Evolutionary conservation across 768 basidiomycete genomes (phyloP).

Genomic region (Pleurotus citrinopileatus): DNA sequence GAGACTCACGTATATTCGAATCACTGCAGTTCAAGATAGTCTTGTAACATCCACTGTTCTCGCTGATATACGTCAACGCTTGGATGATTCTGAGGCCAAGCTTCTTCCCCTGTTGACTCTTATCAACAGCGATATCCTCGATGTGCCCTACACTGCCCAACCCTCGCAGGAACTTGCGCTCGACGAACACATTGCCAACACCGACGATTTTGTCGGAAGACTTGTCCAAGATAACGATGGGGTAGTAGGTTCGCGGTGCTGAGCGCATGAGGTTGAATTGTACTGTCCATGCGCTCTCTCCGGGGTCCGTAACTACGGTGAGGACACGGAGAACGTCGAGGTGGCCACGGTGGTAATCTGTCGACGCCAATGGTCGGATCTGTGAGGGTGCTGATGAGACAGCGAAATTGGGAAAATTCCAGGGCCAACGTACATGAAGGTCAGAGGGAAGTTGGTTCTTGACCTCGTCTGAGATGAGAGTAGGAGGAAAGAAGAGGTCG

Average conservation of each 20-base stretch:
- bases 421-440: slow-evolving; percentile 53
- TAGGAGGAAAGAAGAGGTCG: slow-evolving; percentile 75
- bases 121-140: slow-evolving; percentile 95
- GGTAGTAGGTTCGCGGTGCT: slow-evolving; percentile 67
- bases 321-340: slow-evolving; percentile 83
- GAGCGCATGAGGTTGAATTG: slow-evolving; percentile 64
- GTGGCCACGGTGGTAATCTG: slow-evolving; percentile 82
- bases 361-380: slow-evolving; percentile 88
- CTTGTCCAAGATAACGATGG: slow-evolving; percentile 80
- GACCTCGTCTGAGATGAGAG: slow-evolving; percentile 68
- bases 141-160: slow-evolving; percentile 92
- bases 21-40: slow-evolving; percentile 95
- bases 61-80: slow-evolving; percentile 81
- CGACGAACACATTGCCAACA: slow-evolving; percentile 81
- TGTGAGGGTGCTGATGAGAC: slow-evolving; percentile 24
- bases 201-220: slow-evolving; percentile 77
- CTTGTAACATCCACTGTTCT: slow-evolving; percentile 86
- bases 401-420: background rate
- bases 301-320: slow-evolving; percentile 62
- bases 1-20: slow-evolving; percentile 78
- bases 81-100: slow-evolving; percentile 86
- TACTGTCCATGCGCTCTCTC: slow-evolving; percentile 62
- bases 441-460: slow-evolving; percentile 56
- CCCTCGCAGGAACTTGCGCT: slow-evolving; percentile 90
- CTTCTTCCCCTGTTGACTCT: slow-evolving; percentile 86